Base-by-base conservation (phyloP, 2,329 filamentous ascomycete genomes). In the Colletotrichum lupini region DNA sequence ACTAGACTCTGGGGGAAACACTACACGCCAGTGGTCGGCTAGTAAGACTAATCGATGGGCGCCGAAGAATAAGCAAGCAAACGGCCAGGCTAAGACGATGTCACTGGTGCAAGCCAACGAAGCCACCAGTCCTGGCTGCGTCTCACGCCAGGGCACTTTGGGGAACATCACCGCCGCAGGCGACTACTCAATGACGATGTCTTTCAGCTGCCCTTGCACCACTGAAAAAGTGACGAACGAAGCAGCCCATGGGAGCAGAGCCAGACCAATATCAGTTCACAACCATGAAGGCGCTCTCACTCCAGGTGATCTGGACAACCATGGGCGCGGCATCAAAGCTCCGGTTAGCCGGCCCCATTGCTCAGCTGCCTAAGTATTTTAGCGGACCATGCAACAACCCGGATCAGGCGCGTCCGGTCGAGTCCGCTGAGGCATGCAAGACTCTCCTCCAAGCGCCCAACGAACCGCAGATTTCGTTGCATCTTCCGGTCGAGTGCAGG, bases 1-100 rank as follows among this genome's bases (percentile, higher is more conserved):
- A 58, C 49, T 57, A n/a, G 53, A 46, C 46, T 14, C 26, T 63
- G 19, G 58, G 57, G 32, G 52, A 52, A 49, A 11, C 19, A 49
- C 42, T n/a, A 56, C 35, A 58, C 49, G 57, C 49, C 24, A 22
- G 64, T 63, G 32, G 42, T 59, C 19, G 62, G 66, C 59, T 32
- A 49, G 68, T 55, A 24, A 53, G n/a, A n/a, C 66, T 64, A 58
- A 63, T 70, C 42, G 59, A 60, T 70, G 55, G 28, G 59, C 53
- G 46, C 67, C 42, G 24, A 37, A 30, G 42, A 60, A 73, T 70
- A 73, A 73, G 70, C 53, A 73, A 73, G 70, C 59, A 70, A 57
- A 53, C 9, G 53, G 35, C 55, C 70, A 59, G 55, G 30, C 42
- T 53, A 69, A 16, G 59, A 24, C 66, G 59, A 69, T 69, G 65